Evolutionary conservation across 352 stramenopile genomes (phyloP).

Genomic region (Globisporangium parvum): DNA sequence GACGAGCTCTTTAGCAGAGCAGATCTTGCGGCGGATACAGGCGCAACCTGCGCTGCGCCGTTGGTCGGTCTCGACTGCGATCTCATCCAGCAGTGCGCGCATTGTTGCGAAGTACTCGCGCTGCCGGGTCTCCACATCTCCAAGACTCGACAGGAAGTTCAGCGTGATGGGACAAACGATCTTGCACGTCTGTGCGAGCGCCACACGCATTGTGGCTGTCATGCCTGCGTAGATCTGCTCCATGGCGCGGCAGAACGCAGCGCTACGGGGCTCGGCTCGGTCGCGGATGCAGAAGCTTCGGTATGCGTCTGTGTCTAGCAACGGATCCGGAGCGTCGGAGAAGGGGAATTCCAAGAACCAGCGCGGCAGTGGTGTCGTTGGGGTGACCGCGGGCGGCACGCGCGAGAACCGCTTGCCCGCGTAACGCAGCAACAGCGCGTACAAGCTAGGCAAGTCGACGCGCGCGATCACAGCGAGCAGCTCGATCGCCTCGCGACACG

Average conservation of each 20-base stretch:
- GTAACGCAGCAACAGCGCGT: background rate
- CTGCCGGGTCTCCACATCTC: background rate
- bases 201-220: too few species aligned
- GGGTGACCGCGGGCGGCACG: background rate
- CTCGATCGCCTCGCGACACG: background rate
- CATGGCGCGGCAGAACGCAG: too few species aligned
- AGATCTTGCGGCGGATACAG: too few species aligned
- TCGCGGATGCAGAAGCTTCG: too few species aligned
- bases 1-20: background rate
- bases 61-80: background rate
- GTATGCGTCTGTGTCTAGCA: too few species aligned
- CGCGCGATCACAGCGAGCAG: constrained; percentile 1
- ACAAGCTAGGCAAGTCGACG: background rate
- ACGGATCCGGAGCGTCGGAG: too few species aligned
- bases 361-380: background rate
- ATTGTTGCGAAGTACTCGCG: background rate
- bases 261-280: too few species aligned
- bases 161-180: too few species aligned
- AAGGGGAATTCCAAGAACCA: background rate
- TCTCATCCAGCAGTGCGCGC: background rate
- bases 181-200: too few species aligned
- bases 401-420: background rate
- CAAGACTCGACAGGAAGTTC: too few species aligned
- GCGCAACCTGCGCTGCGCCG: background rate
- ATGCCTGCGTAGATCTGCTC: too few species aligned